phyloP scores from a whole-genome alignment of 345 rosid genomes.

The Linum tenue region DNA sequence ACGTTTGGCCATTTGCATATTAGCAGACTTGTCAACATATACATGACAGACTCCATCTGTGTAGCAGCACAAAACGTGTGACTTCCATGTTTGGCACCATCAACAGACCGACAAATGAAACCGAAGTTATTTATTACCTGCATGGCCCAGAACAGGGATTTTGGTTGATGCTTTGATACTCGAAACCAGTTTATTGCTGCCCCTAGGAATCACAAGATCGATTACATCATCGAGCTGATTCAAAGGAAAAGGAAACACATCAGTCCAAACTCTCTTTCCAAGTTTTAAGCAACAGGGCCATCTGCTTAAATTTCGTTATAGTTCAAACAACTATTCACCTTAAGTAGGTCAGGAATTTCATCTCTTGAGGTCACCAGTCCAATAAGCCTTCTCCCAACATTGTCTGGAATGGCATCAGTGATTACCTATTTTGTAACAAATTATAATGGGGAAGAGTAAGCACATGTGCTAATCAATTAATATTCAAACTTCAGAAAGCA shows the following conservation, averaged over 20 bases:
- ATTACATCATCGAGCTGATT: conserved; percentile 94
- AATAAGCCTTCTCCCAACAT: conserved; percentile 67
- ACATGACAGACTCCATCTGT: conserved; percentile 98
- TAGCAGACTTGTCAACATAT: conserved; percentile 80
- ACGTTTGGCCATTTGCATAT: conserved; percentile 70
- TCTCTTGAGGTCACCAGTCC: conserved; percentile 94
- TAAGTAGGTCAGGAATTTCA: conserved; percentile 91
- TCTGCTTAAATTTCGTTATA: conserved; percentile 1
- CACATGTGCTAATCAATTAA: conserved; percentile 6
- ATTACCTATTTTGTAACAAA: conserved; percentile 44
- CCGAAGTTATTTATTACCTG: conserved; percentile 39
- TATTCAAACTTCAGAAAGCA: not conserved
- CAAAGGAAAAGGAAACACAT: conserved; percentile 17
- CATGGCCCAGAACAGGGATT: conserved; percentile 95
- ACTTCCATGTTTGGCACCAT: not conserved
- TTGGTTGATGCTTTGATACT: conserved; percentile 83
- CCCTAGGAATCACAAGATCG: conserved; percentile 98
- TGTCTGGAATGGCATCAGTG: conserved; percentile 77
- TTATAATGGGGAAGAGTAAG: conserved; percentile 11
- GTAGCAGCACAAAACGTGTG: conserved; percentile 7
- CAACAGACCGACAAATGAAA: not conserved
- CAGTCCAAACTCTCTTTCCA: conserved; percentile 10
- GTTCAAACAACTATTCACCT: conserved; percentile 38
- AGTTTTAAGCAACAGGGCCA: conserved; percentile 4
- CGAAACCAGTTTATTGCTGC: conserved; percentile 90